Evolutionary conservation across 768 basidiomycete species (phyloP).

Genomic region (Candolleomyces aberdarensis): DNA sequence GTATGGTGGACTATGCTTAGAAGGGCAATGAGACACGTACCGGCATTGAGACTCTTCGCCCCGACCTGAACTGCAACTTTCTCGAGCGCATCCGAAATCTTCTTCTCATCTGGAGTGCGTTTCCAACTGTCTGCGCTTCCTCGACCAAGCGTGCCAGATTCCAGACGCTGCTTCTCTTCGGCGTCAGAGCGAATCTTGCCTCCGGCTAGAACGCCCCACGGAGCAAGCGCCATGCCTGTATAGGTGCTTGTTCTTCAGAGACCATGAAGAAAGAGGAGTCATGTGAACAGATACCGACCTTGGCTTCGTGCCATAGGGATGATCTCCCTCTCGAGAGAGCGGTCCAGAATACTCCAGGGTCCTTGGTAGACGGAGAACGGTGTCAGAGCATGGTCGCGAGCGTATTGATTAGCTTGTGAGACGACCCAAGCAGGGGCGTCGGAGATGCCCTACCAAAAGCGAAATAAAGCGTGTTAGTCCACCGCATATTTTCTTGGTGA

Average conservation of each 20-base stretch:
- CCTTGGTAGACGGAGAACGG: slow-evolving; percentile 12
- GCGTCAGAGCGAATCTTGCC: slow-evolving; percentile 51
- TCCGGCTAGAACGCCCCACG: slow-evolving; percentile 27
- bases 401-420: slow-evolving; percentile 12
- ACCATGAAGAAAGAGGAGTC: too few species aligned
- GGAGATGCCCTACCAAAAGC: slow-evolving; percentile 1
- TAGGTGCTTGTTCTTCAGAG: neutral
- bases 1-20: too few species aligned
- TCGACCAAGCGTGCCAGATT: neutral
- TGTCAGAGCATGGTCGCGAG: slow-evolving; percentile 7
- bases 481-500: too few species aligned
- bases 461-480: slow-evolving; percentile 13
- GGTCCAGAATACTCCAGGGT: slow-evolving; percentile 9
- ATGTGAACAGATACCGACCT: slow-evolving; percentile 22
- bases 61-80: too few species aligned
- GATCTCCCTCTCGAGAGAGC: slow-evolving; percentile 12
- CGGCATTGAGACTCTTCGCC: neutral
- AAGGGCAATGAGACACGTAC: too few species aligned
- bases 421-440: slow-evolving; percentile 12
- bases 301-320: slow-evolving; percentile 29
- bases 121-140: neutral
- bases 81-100: neutral
- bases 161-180: neutral
- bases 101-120: slow-evolving; percentile 6
- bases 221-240: slow-evolving; percentile 29